A percentile compares a stretch with the other conserved stretches of the same genome.
Evolutionary conservation across 495 filamentous ascomycete genomes (phyloP).

Genomic region (Xylaria longipes): DNA sequence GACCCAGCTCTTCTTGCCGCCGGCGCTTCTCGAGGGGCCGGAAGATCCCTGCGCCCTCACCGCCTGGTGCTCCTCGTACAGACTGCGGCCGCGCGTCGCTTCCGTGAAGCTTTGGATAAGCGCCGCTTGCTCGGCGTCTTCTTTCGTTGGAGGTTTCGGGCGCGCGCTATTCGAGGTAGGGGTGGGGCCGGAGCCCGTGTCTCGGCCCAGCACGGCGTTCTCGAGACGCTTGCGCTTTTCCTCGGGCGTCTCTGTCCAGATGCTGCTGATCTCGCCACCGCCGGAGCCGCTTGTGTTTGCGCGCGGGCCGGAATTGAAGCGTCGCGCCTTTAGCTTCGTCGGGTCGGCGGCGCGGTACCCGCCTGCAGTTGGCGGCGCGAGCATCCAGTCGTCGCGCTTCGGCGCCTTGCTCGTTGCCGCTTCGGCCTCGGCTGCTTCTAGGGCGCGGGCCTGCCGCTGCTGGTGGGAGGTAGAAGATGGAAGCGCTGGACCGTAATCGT

Average conservation of each 20-base stretch:
- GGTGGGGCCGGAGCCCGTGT: background rate
- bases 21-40: background rate
- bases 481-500: constrained; percentile 79
- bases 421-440: constrained; percentile 26
- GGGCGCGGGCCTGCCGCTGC: constrained; percentile 36
- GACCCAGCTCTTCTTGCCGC: constrained; percentile 33
- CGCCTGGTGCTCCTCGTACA: constrained; percentile 67
- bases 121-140: constrained; percentile 53
- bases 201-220: constrained; percentile 84
- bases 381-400: constrained; percentile 92
- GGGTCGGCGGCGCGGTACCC: constrained; percentile 74
- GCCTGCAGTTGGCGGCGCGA: constrained; percentile 75
- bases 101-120: constrained; percentile 46
- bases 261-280: constrained; percentile 61
- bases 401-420: constrained; percentile 41
- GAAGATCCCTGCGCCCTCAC: background rate
- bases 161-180: background rate
- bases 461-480: constrained; percentile 55
- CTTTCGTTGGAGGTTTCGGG: background rate
- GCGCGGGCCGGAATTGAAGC: constrained; percentile 75
- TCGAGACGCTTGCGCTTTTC: constrained; percentile 81
- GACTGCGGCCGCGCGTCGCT: constrained; percentile 63
- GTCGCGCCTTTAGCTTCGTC: constrained; percentile 79
- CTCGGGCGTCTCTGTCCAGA: constrained; percentile 94
- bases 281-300: constrained; percentile 28